A percentile compares a stretch with the other conserved stretches of the same genome.
Conservation (phyloP, 2,329 filamentous ascomycete genomes). For the Monosporascus sp. region DNA sequence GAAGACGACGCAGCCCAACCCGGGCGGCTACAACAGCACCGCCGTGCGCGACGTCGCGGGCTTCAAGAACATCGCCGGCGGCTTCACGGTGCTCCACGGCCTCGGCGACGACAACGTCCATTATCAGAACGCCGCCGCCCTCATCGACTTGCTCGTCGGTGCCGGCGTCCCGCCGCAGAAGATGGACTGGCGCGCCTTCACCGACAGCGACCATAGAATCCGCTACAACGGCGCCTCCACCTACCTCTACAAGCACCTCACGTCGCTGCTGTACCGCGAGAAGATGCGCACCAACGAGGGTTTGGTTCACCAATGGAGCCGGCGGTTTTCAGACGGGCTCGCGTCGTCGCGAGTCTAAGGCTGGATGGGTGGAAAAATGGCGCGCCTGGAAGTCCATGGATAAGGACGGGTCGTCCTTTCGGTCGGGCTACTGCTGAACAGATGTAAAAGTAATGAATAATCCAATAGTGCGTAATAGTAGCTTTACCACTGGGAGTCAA, state of each 20-base stretch:
- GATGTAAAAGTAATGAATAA: too few relatives aligned
- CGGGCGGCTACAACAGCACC: slow-evolving; percentile 54
- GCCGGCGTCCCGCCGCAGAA: slow-evolving; percentile 54
- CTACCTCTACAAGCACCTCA: slow-evolving; percentile 60
- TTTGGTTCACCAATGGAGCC: slow-evolving; percentile 22
- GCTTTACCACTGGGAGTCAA: too few relatives aligned
- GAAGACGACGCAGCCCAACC: slow-evolving; percentile 55
- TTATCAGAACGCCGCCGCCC: slow-evolving; percentile 59
- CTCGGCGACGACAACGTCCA: slow-evolving; percentile 69
- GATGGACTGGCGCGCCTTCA: slow-evolving; percentile 60
- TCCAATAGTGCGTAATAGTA: too few relatives aligned
- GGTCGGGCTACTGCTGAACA: too few relatives aligned
- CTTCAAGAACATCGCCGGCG: slow-evolving; percentile 57
- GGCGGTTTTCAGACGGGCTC: background rate
- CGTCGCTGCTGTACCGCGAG: slow-evolving; percentile 56
- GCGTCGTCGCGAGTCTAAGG: background rate
- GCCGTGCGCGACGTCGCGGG: slow-evolving; percentile 54
- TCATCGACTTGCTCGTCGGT: slow-evolving; percentile 57
- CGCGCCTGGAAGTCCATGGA: background rate
- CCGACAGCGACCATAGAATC: slow-evolving; percentile 60
- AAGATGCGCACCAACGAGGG: slow-evolving; percentile 30
- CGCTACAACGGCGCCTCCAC: slow-evolving; percentile 48
- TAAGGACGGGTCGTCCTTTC: too few relatives aligned
- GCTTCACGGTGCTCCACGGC: slow-evolving; percentile 60
- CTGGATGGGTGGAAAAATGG: background rate